Evolutionary conservation across 768 basidiomycete species (phyloP), one percentile per base, ranked within the genome.

Genomic region (Psilocybe subaeruginosa): DNA sequence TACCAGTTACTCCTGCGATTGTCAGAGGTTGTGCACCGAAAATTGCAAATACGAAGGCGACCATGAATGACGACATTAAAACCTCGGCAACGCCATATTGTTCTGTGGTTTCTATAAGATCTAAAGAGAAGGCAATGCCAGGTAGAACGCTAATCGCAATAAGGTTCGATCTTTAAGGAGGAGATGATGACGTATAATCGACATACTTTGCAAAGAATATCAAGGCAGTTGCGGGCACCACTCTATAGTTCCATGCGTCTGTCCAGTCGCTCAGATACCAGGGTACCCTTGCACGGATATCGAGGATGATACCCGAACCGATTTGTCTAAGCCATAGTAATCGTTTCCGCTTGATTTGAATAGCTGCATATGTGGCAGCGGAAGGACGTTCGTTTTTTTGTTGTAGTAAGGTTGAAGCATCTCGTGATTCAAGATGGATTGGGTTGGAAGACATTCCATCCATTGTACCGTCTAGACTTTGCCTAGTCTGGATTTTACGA

Each of bases 31-130:
- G 96, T 12, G 91, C 93, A 2, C 93, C 92, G 56, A 97, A 85
- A 43, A 95, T 75, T 0, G 93, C 91, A 67, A 96, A 95, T 17
- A 94, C 78, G 68, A 93, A 91, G 0, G 95, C 91, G 0, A 93
- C 91, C 87, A 97, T 90, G 75, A 95, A 96, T 0, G 92, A 90
- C 2, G 89, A 85, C 7, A 92, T 66, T 0, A 97, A 77, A 5
- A 95, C 91, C 73, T 97, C 96, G 1, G 92, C 80, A 12, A 97
- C 92, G 2, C 95, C 95, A 74, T 97, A 97, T 68, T 93, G 84
- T 23, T 86, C 82, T 1, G 94, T 95, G 0, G 93, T 95, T 73
- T 96, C 92, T 72, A 96, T 97, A 12, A 97, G 78, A 70, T 96
- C 93, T 55, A 97, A 72, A 19, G 93, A 94, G 73, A 97, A 97